Percentiles rank a stretch among this genome's conserved stretches.
These are phyloP conservation scores for Eucalyptus grandis DNA, from an alignment of 345 rosid genomes.

Conservation along the genomic window DNA sequence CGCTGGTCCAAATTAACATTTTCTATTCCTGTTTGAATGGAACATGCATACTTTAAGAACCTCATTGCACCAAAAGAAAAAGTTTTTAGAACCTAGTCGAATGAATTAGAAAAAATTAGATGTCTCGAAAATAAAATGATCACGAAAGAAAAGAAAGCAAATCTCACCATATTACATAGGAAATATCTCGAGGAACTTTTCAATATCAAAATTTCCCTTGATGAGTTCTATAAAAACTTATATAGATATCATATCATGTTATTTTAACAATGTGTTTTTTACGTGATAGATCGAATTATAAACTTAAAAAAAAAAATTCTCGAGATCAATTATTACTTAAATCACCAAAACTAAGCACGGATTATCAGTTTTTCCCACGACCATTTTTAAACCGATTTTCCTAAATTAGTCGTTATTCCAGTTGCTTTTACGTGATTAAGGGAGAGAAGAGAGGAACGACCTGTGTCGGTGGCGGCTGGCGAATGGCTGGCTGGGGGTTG, in stretches of 20 bases:
- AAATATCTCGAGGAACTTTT: fast-evolving
- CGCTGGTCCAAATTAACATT: not conserved
- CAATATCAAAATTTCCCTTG: fast-evolving
- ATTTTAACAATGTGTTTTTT: fast-evolving
- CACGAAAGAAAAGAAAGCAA: fast-evolving
- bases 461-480: not conserved
- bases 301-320: not conserved
- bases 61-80: not conserved
- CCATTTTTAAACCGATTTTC: not conserved
- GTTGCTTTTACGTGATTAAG: not conserved
- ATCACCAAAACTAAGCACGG: not conserved
- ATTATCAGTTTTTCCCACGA: not conserved
- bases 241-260: fast-evolving
- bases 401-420: not conserved
- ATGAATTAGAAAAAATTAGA: not conserved
- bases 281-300: fast-evolving
- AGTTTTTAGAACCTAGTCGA: fast-evolving
- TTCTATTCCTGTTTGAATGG: not conserved
- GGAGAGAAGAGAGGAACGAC: not conserved
- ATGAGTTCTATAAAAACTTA: fast-evolving
- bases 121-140: not conserved
- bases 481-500: not conserved
- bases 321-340: not conserved
- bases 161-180: fast-evolving
- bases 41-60: too few species aligned